These are phyloP conservation scores for Rosa hybrid DNA, from an alignment of 331 rosid species.

Conservation along the genomic window DNA sequence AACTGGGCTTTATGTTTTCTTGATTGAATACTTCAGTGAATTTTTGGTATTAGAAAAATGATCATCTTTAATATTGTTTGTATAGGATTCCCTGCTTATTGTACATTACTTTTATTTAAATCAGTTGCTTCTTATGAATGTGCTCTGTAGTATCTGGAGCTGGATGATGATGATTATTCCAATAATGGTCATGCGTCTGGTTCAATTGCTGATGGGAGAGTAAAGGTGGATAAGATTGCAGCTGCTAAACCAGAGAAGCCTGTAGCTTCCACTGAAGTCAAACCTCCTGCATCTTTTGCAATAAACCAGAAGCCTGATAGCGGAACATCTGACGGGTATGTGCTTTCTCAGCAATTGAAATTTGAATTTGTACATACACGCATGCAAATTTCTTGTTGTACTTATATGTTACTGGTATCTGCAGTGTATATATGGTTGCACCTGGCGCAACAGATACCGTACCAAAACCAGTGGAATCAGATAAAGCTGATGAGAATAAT, in stretches of 20 bases:
- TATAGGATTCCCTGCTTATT: neutral
- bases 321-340: slow-evolving; percentile 34
- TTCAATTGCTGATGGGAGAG: slow-evolving; percentile 39
- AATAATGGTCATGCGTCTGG: slow-evolving; percentile 41
- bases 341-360: slow-evolving; percentile 17
- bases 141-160: slow-evolving; percentile 60
- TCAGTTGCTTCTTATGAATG: neutral
- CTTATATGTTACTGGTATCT: slow-evolving; percentile 19
- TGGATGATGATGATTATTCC: slow-evolving; percentile 60
- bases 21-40: neutral
- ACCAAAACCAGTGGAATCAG: slow-evolving; percentile 33
- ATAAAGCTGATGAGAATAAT: slow-evolving; percentile 36
- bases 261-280: slow-evolving; percentile 30
- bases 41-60: neutral
- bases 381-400: neutral
- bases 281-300: slow-evolving; percentile 30
- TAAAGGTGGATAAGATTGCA: slow-evolving; percentile 32
- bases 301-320: slow-evolving; percentile 29
- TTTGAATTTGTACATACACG: slow-evolving; percentile 14
- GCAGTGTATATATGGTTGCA: slow-evolving; percentile 44
- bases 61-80: neutral
- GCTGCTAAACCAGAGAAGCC: slow-evolving; percentile 32
- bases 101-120: neutral
- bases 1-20: neutral
- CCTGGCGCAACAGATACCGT: slow-evolving; percentile 29